Base-by-base conservation (phyloP, 2,329 filamentous ascomycete genomes). In the Exophiala phaeomuriformis region DNA sequence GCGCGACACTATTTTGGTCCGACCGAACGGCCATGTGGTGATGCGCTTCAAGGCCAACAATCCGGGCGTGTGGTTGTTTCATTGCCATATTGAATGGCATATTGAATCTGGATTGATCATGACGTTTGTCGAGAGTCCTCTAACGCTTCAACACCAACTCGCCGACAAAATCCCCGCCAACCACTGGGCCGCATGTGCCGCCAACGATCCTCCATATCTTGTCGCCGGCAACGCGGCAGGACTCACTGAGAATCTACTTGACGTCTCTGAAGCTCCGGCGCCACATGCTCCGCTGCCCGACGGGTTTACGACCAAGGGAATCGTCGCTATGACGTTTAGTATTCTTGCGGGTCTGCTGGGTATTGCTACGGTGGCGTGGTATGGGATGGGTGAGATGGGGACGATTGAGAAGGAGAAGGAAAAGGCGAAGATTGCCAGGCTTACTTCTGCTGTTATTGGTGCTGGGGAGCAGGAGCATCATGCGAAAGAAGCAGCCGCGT, bases 301-400 rank as follows among this genome's bases (percentile, higher is more conserved):
- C 1, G 87, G 87, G 0, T 90, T 90, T 66, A 88, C 84, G 0
- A 68, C 82, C 0, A 76, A 77, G 35, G 88, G 88, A 5, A 85
- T 86, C 41, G 78, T 89, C 1, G 88, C 88, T 7, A 70, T 93
- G 61, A 83, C 84, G 1, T 88, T 91, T 65, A 88, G 84, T 64
- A 79, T 78, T 58, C 58, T 90, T 2, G 77, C 78, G 10, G 88
- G 86, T 2, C 72, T 90, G 46, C 61, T 88, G 4, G 88, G 88
- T 5, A 75, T 90, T 62, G 75, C 70, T 0, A 79, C 81, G 8
- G 82, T 93, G 51, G 77, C 75, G 1, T 83, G 84, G 76, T 90
- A 86, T 76, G 60, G 70, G 69, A 19, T 64, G 35, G 56, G 60
- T n/a, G 63, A 64, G 48, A 59, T 64, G 48, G 47, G 52, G 29